phyloP scores from a whole-genome alignment of 78 protist species.

The Dictyostelium brefeldianum region DNA sequence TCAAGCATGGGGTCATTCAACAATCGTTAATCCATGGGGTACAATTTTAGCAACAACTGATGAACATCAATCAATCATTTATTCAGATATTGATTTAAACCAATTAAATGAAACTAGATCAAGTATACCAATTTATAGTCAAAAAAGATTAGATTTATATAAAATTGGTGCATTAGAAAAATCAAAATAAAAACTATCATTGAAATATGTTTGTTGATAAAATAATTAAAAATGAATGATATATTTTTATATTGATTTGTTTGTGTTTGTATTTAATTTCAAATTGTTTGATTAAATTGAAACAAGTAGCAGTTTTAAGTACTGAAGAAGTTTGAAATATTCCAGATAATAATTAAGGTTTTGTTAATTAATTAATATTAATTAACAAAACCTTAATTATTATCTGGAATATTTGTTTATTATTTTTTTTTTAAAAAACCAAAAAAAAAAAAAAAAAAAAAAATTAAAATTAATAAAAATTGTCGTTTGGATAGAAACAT shows the following conservation, averaged over 20 bases:
- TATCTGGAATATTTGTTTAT: too few relatives aligned
- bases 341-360: too few relatives aligned
- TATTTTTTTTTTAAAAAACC: neutral
- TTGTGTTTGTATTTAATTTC: too few relatives aligned
- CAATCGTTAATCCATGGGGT: constrained; percentile 96
- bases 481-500: neutral
- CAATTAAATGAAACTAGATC: constrained; percentile 54
- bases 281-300: too few relatives aligned
- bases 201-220: neutral
- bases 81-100: constrained; percentile 86
- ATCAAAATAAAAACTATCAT: neutral
- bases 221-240: neutral
- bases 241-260: neutral
- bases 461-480: neutral
- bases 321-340: too few relatives aligned
- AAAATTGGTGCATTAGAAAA: neutral
- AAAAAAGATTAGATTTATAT: constrained; percentile 60
- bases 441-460: neutral
- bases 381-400: too few relatives aligned
- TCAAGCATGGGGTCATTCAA: constrained; percentile 96
- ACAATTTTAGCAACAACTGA: constrained; percentile 90
- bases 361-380: too few relatives aligned
- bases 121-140: constrained; percentile 50
- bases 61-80: constrained; percentile 80
- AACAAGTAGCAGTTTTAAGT: too few relatives aligned